Conservation (phyloP, 2,329 filamentous ascomycete genomes). For the Monilinia polystroma region DNA sequence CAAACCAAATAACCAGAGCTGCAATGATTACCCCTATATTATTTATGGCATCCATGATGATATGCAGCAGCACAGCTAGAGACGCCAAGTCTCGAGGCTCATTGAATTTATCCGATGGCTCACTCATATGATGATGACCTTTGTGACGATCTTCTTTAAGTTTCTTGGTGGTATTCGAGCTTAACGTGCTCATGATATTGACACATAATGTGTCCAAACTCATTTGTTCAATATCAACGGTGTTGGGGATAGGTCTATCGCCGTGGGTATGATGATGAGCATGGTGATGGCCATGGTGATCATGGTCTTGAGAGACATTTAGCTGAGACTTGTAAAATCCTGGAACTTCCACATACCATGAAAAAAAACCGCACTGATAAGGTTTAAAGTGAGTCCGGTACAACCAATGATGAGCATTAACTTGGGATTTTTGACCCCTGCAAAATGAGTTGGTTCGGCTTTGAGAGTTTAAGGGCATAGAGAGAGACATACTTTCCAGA, state of each 20-base stretch:
- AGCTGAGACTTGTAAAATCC: neutral
- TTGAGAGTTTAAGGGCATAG: neutral
- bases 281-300: conserved; percentile 20
- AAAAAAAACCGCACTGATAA: conserved; percentile 64
- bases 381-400: conserved; percentile 64
- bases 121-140: conserved; percentile 50
- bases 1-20: conserved; percentile 67
- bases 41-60: conserved; percentile 71
- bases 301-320: conserved; percentile 26
- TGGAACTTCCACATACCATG: conserved; percentile 49
- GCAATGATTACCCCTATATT: conserved; percentile 74
- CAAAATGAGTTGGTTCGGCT: neutral
- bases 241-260: neutral
- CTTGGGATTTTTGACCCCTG: conserved; percentile 63
- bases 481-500: conserved; percentile 48
- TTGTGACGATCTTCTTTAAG: conserved; percentile 42
- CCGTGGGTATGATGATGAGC: conserved; percentile 12
- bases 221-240: conserved; percentile 20
- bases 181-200: neutral
- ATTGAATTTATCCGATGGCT: conserved; percentile 33
- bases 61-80: conserved; percentile 68
- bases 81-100: conserved; percentile 64
- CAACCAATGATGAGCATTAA: conserved; percentile 69
- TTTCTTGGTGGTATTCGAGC: neutral
- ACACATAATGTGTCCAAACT: conserved; percentile 18